Evolutionary conservation across 2,329 filamentous ascomycete species (phyloP), one percentile per base, ranked within the genome.

Genomic region (Cytospora schulzeri): DNA sequence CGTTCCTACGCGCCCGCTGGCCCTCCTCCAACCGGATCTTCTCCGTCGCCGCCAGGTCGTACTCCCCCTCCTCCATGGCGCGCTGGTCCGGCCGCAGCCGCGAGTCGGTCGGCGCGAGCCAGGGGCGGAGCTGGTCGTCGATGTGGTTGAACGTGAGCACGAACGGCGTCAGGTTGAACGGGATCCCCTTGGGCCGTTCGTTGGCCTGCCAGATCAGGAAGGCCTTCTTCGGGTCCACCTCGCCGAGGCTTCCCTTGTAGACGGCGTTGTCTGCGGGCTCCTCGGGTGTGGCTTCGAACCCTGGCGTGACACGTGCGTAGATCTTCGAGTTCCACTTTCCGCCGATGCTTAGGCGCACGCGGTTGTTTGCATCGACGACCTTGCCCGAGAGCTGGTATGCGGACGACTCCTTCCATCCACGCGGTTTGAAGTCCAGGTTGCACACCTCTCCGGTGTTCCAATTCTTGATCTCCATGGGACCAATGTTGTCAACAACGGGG

Each of bases 41-140:
- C 81, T 99, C 95, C 6, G 85, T 86, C 0, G 94, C 95, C 1
- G 95, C 95, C 66, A 95, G 83, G 72, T 98, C 94, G 73, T 99
- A 99, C 77, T 93, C 87, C n/a, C 94, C 95, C 67, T 98, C 93
- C 76, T 99, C 95, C 95, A 99, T 99, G 2, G 95, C 95, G 14
- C 95, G 85, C 79, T 99, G 95, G 76, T 99, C 95, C 0, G 95
- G 94, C 33, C 95, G 85, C 35, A 97, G 81, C n/a, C 95, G 85
- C 1, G 94, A 96, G 76, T 99, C 95, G 0, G 95, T 99, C 0
- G 95, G 95, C 45, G 95, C 91, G 19, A 99, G 80, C 78, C 90
- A 87, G 5, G 89, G 86, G 59, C 79, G 81, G 22, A 99, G 83
- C n/a, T 85, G 81, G n/a, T 96, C 91, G 61, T 94, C 90, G 57